Conservation (phyloP, 2,329 filamentous ascomycete genomes). For the Fusarium nelsonii region DNA sequence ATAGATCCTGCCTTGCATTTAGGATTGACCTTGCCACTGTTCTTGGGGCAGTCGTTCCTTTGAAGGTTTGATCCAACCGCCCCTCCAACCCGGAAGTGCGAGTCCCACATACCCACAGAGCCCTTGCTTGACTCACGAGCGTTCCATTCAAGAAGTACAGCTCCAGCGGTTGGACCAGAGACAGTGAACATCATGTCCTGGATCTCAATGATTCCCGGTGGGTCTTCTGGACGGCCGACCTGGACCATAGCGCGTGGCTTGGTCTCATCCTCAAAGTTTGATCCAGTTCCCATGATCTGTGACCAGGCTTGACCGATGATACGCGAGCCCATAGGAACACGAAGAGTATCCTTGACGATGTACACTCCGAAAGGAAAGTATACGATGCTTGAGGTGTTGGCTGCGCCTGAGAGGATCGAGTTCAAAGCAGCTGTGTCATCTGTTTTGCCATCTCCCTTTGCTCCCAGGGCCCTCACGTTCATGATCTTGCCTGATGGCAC, state of each 20-base stretch:
- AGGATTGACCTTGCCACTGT: constrained; percentile 49
- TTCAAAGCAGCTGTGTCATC: constrained; percentile 66
- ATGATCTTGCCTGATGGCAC: constrained; percentile 17
- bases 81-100: constrained; percentile 62
- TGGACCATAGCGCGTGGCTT: constrained; percentile 67
- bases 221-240: constrained; percentile 67
- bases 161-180: constrained; percentile 16
- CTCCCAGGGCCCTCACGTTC: constrained; percentile 50
- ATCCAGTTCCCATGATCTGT: constrained; percentile 58
- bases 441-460: constrained; percentile 73
- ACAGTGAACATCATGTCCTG: constrained; percentile 72
- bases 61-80: constrained; percentile 40
- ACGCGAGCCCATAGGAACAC: constrained; percentile 58
- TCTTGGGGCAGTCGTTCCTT: constrained; percentile 37
- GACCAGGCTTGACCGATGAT: constrained; percentile 63
- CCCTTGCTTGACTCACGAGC: constrained; percentile 57
- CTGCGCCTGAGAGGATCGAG: constrained; percentile 48
- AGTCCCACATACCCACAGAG: constrained; percentile 64
- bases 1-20: constrained; percentile 70
- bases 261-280: constrained; percentile 31
- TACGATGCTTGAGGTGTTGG: constrained; percentile 52
- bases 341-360: constrained; percentile 59
- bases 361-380: constrained; percentile 61
- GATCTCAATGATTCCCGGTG: constrained; percentile 70
- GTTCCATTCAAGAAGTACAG: constrained; percentile 63